Base-by-base conservation (phyloP, 306 rosid species). In the Fragaria vesca region DNA sequence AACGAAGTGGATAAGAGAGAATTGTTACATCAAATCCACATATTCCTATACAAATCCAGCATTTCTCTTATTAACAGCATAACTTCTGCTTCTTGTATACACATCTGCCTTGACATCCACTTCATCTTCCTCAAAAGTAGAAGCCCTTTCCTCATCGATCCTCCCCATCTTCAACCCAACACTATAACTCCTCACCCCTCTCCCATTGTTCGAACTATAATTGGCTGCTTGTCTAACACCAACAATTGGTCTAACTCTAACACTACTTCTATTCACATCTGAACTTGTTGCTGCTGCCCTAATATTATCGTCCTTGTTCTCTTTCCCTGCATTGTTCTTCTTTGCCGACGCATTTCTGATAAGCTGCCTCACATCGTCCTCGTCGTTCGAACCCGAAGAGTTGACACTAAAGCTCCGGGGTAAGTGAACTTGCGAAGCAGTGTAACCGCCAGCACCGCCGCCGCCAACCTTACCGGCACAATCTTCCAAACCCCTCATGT, bases 101-200 rank as follows among this genome's bases (percentile, higher is more conserved):
- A 86, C 30, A 77, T 61, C 84, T 4, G 73, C 43, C 47, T 63
- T 76, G 16, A 72, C 66, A 66, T 66, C 15, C 38, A 58, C 52
- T 5, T 62, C 63, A 42, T 87, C 85, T 67, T 87, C 86, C 75
- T 79, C 74, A 84, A 85, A 89, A 62, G 21, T 73, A 80, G 88
- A 85, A 70, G 87, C 85, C 58, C 46, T 84, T 26, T 89, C 91
- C 69, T 85, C 93, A 30, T 89, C 93, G 71, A 89, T 87, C 71
- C 80, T 82, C 50, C 63, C 83, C 81, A 85, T 86, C 50, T 83
- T 86, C 81, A 85, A 36, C 66, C 80, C 84, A 60, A 77, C 82
- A 62, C 83, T 74, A 28, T 70, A 84, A 18, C 77, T 80, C 81
- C 78, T 81, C 72, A 74, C 38, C 81, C 61, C 80, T 81, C 46